Evolutionary conservation across 2,329 filamentous ascomycete species (phyloP), one percentile per base, ranked within the genome.

Genomic region (Claviceps sp.): DNA sequence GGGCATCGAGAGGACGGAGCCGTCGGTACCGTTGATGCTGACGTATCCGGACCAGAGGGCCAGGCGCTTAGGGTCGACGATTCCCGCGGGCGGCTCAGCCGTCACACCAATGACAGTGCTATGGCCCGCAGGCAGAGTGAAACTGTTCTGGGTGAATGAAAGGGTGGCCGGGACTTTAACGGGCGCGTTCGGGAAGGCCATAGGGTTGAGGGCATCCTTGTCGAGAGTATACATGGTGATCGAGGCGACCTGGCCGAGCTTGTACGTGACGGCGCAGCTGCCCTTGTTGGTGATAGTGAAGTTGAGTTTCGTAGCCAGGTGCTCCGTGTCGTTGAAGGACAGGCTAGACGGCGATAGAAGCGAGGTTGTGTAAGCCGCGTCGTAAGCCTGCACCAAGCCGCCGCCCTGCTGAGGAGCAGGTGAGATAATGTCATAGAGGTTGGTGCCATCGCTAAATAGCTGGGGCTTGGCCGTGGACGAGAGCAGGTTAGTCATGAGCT

Each of bases 251-350:
- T 79, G 68, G 29, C 67, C 67, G 8, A 83, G 62, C 8, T 68
- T 66, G 62, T 80, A 81, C 52, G 72, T 74, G 45, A 80, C 62
- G 0, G 68, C 61, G n/a, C 68, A 65, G 13, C 64, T 64, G 44
- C 75, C 76, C 7, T 69, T 68, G 66, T 84, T 84, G 58, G 63
- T 69, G 55, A 84, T 70, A 37, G 68, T 73, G 59, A 83, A 79
- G 57, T 73, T 71, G 43, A 71, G 65, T 1, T 66, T 68, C 5
- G 67, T 61, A 43, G 64, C 60, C 54, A 80, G 73, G 67, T 82
- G 60, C 55, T 77, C 75, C 0, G 78, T 80, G 60, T 84, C 80
- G 60, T 83, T 83, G 66, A 83, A 82, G 2, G 76, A 72, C 8
- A 85, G 64, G 60, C 73, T 77, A 16, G 75, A 75, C 7, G 70